Conservation (phyloP, 495 filamentous ascomycete genomes). For the Chaetomium tenue region DNA sequence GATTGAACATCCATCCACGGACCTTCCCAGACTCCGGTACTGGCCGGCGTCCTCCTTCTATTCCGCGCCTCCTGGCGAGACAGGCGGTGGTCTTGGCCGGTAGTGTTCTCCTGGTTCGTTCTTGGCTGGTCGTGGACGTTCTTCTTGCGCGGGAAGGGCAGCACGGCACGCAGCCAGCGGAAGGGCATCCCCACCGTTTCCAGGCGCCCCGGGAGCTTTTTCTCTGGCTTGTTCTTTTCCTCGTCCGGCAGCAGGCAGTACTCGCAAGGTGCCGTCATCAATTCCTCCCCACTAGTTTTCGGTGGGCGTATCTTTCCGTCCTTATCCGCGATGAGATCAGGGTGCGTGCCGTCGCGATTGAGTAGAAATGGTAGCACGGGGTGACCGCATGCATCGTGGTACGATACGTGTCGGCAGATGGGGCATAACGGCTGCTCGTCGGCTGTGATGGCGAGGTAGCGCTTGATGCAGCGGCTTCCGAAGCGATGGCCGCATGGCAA, state of each 20-base stretch:
- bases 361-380: constrained; percentile 35
- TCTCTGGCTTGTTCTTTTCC: background rate
- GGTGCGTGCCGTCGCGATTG: background rate
- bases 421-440: constrained; percentile 39
- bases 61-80: constrained; percentile 1
- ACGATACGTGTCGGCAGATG: constrained; percentile 40
- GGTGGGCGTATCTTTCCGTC: background rate
- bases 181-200: constrained; percentile 13
- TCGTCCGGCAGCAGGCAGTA: constrained; percentile 17
- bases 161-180: constrained; percentile 1
- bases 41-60: background rate
- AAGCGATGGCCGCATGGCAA: constrained; percentile 49
- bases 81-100: background rate
- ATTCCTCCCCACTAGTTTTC: background rate
- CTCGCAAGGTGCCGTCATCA: constrained; percentile 2
- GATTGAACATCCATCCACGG: constrained; percentile 26
- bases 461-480: constrained; percentile 48
- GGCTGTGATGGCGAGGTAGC: constrained; percentile 43
- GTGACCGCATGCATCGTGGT: constrained; percentile 42
- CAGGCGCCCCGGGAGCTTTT: background rate
- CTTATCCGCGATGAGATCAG: constrained; percentile 5
- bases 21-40: constrained; percentile 7
- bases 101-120: background rate
- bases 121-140: background rate
- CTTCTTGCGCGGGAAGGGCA: background rate